phyloP scores from a whole-genome alignment of 73 alveolate species.

The Halteria grandinella region DNA sequence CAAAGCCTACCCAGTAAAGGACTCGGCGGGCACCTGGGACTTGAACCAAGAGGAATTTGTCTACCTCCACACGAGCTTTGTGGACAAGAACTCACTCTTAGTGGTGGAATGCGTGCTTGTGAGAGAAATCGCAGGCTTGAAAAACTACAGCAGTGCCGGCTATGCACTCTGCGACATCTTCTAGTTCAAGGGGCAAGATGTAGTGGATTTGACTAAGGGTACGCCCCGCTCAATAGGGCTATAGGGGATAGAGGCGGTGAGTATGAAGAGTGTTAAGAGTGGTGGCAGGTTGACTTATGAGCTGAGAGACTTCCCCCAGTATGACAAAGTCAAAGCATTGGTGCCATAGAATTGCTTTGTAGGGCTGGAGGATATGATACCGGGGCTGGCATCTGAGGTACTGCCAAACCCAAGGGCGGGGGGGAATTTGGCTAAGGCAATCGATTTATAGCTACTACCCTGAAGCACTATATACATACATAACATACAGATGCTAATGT shows the following conservation, averaged over 20 bases:
- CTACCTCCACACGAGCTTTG: slow-evolving; percentile 20
- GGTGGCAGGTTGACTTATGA: slow-evolving; percentile 27
- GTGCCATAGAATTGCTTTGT: slow-evolving; percentile 25
- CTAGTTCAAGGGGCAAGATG: slow-evolving; percentile 1
- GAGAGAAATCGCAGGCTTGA: slow-evolving; percentile 4
- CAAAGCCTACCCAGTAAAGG: background rate
- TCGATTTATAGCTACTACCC: background rate
- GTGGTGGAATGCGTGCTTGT: slow-evolving; percentile 37
- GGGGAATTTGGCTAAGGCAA: background rate
- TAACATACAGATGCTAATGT: slow-evolving; percentile 1
- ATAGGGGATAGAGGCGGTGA: slow-evolving; percentile 3
- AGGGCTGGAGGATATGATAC: slow-evolving; percentile 5
- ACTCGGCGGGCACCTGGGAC: background rate
- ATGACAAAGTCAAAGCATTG: background rate
- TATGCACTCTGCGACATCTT: slow-evolving; percentile 28
- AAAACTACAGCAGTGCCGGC: slow-evolving; percentile 33
- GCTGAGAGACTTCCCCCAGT: slow-evolving; percentile 9
- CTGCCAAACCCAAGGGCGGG: slow-evolving; percentile 10
- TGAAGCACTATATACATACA: slow-evolving; percentile 18
- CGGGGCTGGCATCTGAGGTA: slow-evolving; percentile 26
- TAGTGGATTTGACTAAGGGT: slow-evolving; percentile 12
- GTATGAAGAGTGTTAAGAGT: background rate
- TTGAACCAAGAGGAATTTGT: slow-evolving; percentile 23
- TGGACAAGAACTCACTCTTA: slow-evolving; percentile 12
- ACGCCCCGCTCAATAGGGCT: slow-evolving; percentile 38